Evolutionary conservation across 2,329 filamentous ascomycete species (phyloP), one percentile per base, ranked within the genome.

Genomic region (Raffaelea arxii): DNA sequence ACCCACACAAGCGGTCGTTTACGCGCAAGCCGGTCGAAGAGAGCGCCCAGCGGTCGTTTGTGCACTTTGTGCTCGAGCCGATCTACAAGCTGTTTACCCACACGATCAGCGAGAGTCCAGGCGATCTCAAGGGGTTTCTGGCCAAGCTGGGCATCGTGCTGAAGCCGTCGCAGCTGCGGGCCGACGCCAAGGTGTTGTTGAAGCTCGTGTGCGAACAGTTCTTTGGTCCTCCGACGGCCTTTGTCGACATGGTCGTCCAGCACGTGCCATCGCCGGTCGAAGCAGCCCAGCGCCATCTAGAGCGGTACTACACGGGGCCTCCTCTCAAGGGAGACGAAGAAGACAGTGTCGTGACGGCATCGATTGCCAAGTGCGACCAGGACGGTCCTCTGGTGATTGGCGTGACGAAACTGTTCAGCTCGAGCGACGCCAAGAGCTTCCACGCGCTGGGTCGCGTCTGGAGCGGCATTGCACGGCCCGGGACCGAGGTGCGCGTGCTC

Each of bases 1-100:
- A 97, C 60, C 88, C 91, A 0, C 75, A 73, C 56, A 94, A 87
- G 65, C 82, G 91, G 51, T 91, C 86, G 47, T 98, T 98, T 58
- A 94, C 88, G 44, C 78, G 92, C 52, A 97, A 94, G 62, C 78
- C 82, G 0, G 68, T 86, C 21, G 91, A 97, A 58, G 82, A 91
- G 53, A 73, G 77, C 12, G 81, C 90, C 5, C 86, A 84, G 63
- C 76, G 92, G 47, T 86, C 88, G 1, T 98, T 98, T 62, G 85
- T 97, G 47, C 83, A 94, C 64, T 98, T 97, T 62, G 77, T 98
- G 24, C 72, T 98, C 41, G 92, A 98, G 62, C 92, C 92, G 18
- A 89, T 98, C 55, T 98, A 98, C 75, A 98, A 98, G 65, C 75
- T 98, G 37, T 97, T 91, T 63, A 91, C 89, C 16, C 88, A 96